Evolutionary conservation across 257 asterid genomes (phyloP).

Genomic region (Ocimum tenuiflorum): DNA sequence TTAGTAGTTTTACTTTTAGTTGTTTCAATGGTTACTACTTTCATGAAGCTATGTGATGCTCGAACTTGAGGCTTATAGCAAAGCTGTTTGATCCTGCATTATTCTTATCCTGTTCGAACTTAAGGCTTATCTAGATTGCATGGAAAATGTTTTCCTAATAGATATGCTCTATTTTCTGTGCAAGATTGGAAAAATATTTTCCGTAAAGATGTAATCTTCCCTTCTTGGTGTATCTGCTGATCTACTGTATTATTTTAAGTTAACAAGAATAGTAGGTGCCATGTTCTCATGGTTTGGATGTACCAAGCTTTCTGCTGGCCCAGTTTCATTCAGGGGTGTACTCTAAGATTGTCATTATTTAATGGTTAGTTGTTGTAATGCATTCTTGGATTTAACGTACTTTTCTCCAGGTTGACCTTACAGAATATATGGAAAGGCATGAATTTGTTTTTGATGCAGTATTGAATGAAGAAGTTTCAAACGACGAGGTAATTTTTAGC

Average conservation of each 20-base stretch:
- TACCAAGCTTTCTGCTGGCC: background rate
- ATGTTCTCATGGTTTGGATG: constrained; percentile 1
- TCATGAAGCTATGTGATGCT: constrained; percentile 2
- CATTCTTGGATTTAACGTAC: constrained; percentile 10
- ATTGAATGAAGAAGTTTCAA: constrained; percentile 90
- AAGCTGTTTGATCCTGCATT: background rate
- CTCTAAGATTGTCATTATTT: background rate
- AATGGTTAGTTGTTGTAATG: background rate
- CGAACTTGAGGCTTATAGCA: background rate
- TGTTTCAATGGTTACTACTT: background rate
- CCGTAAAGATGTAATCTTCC: background rate
- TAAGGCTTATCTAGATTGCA: constrained; percentile 6
- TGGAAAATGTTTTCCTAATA: background rate
- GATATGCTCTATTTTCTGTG: background rate
- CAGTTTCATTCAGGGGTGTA: constrained; percentile 5
- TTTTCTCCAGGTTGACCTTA: constrained; percentile 72
- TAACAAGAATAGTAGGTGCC: background rate
- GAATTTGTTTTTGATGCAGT: constrained; percentile 98
- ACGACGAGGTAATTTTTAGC: constrained; percentile 65
- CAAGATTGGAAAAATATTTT: background rate
- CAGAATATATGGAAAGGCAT: constrained; percentile 89
- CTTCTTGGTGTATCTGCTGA: background rate
- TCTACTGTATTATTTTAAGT: background rate
- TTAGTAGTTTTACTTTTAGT: background rate
- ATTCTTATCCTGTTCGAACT: background rate